Base-by-base conservation (phyloP, 2,329 filamentous ascomycete species). In the Neobulgaria alba region DNA sequence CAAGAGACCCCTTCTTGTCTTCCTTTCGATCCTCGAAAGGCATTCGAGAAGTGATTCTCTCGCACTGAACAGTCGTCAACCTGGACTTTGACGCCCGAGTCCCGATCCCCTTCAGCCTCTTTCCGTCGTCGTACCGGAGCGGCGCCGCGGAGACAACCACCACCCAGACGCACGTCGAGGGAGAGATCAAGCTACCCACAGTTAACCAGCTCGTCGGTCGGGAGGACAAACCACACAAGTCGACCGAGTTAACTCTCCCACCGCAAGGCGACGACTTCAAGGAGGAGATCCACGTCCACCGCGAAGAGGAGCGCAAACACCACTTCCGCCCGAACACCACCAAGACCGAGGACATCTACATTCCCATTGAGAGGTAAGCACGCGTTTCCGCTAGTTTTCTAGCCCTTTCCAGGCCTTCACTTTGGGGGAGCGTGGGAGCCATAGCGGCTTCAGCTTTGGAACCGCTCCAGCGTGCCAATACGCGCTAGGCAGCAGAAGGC, bases 21-120 rank as follows among this genome's bases (percentile, higher is more conserved):
- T 78, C 75, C 75, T 79, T 78, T 79, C 75, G 75, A 64, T 67
- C 50, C 49, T 72, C 67, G 69, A 70, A 70, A 70, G 69, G 71
- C 65, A 66, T 78, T 78, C 76, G 77, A 85, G 81, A 81, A 79
- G 73, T 26, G 23, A 7, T 75, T 77, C 66, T 72, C 69, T 67
- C 64, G 68, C 79, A 71, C 70, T 67, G 67, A 65, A 71, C 79
- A 84, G 80, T 83, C 83, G 86, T 73, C 86, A 95, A 87, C 76
- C 89, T 95, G 89, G 89, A 95, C 86, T 95, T 94, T 92, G 89
- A 95, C 85, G 88, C 89, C 73, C 85, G 88, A 72, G 85, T 95
- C 72, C 87, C 90, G 77, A 92, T 96, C 72, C 90, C 90, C 73
- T 94, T 95, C 82, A 95, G 88, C 85, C 85, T 95, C 84, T 95